These are phyloP conservation scores for Tylopilus orsonianus DNA, from an alignment of 1,284 basidiomycete species.

Conservation along the genomic window DNA sequence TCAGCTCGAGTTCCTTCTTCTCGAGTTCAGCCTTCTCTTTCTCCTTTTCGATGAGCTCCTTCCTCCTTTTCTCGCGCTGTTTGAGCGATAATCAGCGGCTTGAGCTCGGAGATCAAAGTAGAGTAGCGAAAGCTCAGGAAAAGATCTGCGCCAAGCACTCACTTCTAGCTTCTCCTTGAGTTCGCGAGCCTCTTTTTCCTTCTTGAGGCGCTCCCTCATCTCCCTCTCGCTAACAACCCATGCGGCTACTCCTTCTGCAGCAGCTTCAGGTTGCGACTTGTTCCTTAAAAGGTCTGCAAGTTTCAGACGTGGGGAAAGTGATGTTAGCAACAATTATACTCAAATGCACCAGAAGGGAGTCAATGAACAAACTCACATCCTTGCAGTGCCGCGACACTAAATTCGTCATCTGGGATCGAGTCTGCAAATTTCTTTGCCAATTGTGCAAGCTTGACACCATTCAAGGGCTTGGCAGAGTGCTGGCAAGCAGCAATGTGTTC, in stretches of 20 bases:
- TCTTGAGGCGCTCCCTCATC: constrained; percentile 65
- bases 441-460: constrained; percentile 55
- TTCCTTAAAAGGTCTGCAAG: constrained; percentile 70
- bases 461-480: constrained; percentile 63
- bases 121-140: constrained; percentile 16
- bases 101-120: constrained; percentile 1
- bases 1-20: constrained; percentile 39
- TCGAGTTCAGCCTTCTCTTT: constrained; percentile 41
- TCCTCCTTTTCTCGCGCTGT: constrained; percentile 59
- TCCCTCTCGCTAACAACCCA: constrained; percentile 76
- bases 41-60: constrained; percentile 47
- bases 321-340: constrained; percentile 21
- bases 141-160: constrained; percentile 31
- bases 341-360: constrained; percentile 15
- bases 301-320: constrained; percentile 1
- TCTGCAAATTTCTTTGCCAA: constrained; percentile 76
- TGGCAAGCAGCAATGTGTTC: constrained; percentile 55
- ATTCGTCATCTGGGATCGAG: constrained; percentile 74
- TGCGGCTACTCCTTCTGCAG: constrained; percentile 57
- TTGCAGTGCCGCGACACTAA: constrained; percentile 83
- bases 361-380: constrained; percentile 75
- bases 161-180: constrained; percentile 63
- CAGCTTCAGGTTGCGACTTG: constrained; percentile 73
- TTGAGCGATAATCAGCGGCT: constrained; percentile 19
- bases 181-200: constrained; percentile 69